These are phyloP conservation scores for Pythium guiyangense DNA, from an alignment of 352 stramenopile genomes.

Conservation along the genomic window DNA sequence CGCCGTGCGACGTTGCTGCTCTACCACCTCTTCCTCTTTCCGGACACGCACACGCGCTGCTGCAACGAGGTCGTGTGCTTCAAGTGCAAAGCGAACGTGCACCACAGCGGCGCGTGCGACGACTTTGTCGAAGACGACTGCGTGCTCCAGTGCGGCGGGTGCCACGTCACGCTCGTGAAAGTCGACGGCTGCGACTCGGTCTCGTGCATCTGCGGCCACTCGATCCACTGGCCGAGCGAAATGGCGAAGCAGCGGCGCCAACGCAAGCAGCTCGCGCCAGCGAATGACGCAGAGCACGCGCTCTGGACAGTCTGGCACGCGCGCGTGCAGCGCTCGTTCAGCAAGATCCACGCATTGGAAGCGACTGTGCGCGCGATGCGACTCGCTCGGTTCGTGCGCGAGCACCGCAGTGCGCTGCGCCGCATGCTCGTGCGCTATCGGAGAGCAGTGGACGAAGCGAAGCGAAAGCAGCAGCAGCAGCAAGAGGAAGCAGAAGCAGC, in stretches of 20 bases:
- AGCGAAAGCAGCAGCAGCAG: conserved; percentile 12
- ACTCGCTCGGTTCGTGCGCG: conserved; percentile 24
- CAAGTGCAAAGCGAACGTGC: conserved; percentile 47
- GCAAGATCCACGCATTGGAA: conserved; percentile 26
- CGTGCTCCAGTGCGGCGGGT: conserved; percentile 46
- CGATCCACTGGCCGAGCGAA: conserved; percentile 47
- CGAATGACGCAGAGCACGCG: conserved; percentile 19
- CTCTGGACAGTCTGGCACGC: conserved; percentile 31
- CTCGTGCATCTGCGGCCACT: conserved; percentile 41
- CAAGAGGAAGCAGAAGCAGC: background rate
- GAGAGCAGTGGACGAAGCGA: conserved; percentile 12
- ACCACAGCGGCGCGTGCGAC: conserved; percentile 39
- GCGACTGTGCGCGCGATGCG: conserved; percentile 27
- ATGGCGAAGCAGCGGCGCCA: conserved; percentile 44
- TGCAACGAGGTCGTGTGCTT: conserved; percentile 44
- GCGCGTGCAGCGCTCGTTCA: conserved; percentile 8
- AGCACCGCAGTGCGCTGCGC: conserved; percentile 26
- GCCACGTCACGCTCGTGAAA: conserved; percentile 54
- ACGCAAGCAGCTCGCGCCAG: conserved; percentile 36
- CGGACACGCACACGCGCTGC: conserved; percentile 38
- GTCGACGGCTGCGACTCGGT: conserved; percentile 55
- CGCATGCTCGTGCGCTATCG: conserved; percentile 18
- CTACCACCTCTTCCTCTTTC: conserved; percentile 35
- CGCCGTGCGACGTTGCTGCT: conserved; percentile 45
- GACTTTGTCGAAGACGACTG: conserved; percentile 49